phyloP scores from a whole-genome alignment of 441 rosid species.

The Adansonia grandidieri region DNA sequence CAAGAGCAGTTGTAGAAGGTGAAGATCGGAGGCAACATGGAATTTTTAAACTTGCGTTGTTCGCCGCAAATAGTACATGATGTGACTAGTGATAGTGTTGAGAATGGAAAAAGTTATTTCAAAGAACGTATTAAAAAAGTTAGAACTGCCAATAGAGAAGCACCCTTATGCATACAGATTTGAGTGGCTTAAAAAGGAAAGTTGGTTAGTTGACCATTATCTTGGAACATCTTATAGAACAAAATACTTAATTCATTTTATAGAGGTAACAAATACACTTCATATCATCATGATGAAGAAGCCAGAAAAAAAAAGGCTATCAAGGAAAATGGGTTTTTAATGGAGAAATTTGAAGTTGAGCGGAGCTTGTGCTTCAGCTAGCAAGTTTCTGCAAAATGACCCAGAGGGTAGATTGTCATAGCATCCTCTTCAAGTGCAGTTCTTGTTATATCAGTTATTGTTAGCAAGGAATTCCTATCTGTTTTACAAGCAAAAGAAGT shows the following conservation, averaged over 20 bases:
- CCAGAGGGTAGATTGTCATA: too few species aligned
- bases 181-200: slow-evolving; percentile 3
- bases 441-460: neutral
- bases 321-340: too few species aligned
- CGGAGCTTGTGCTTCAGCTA: neutral
- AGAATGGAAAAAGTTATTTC: neutral
- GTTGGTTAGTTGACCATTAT: slow-evolving; percentile 1
- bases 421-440: neutral
- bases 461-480: neutral
- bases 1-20: neutral
- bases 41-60: neutral
- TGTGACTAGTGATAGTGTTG: neutral
- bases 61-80: neutral
- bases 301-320: too few species aligned
- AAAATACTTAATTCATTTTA: neutral
- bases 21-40: neutral
- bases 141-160: neutral
- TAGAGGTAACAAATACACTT: neutral
- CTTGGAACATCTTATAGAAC: neutral
- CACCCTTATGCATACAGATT: neutral
- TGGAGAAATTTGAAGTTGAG: too few species aligned
- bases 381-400: too few species aligned
- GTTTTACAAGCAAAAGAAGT: neutral
- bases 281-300: neutral
- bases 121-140: slow-evolving; percentile 4